Evolutionary conservation across 805 yeast species (phyloP).

Genomic region (Cephaloascus fragrans): DNA sequence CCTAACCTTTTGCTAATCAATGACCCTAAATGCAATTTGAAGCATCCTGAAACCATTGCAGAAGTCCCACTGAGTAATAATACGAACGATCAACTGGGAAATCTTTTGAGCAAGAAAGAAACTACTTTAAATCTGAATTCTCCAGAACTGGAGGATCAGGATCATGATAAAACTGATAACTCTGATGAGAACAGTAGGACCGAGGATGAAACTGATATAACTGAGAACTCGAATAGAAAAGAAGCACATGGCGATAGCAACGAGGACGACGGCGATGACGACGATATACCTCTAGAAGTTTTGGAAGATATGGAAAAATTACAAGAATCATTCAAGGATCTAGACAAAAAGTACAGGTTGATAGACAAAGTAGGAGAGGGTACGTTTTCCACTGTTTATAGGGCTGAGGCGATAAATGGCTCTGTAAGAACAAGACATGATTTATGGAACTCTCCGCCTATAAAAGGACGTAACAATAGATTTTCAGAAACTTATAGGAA

Average conservation of each 20-base stretch:
- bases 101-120: no score
- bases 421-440: constrained; percentile 24
- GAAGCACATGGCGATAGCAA: neutral
- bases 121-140: no score
- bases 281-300: constrained; percentile 41
- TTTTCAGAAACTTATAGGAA: constrained; percentile 10
- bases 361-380: constrained; percentile 61
- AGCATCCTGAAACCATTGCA: no score
- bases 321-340: constrained; percentile 42
- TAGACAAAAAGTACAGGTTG: constrained; percentile 37
- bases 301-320: constrained; percentile 49
- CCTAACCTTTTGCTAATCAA: no score
- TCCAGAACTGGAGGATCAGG: no score
- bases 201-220: neutral
- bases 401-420: constrained; percentile 44
- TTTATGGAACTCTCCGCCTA: constrained; percentile 35
- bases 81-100: no score
- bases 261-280: constrained; percentile 20
- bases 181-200: constrained; percentile 1
- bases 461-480: constrained; percentile 16
- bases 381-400: constrained; percentile 53
- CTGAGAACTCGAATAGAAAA: constrained; percentile 1
- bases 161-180: neutral
- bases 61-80: no score
- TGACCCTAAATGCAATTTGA: no score